phyloP scores from a whole-genome alignment of 1,284 basidiomycete species.

The Ceratobasidium sp. region DNA sequence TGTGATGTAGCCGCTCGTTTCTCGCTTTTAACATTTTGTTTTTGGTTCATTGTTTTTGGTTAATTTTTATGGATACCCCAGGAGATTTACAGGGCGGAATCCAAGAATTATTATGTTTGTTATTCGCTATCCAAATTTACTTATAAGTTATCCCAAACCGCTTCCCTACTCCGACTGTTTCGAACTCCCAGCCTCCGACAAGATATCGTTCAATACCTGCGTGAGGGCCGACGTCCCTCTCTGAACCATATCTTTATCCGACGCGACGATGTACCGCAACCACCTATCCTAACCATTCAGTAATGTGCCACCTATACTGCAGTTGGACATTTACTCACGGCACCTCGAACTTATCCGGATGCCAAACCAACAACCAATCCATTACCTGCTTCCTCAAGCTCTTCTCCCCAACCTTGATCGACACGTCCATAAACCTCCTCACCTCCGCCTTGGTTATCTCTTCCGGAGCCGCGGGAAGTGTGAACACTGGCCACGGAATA shows the following conservation, averaged over 20 bases:
- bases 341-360: conserved; percentile 31
- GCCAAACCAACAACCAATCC: too few species aligned
- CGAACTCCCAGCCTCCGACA: neutral
- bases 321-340: neutral
- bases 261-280: conserved; percentile 19
- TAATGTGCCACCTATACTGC: too few species aligned
- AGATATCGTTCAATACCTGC: conserved; percentile 4
- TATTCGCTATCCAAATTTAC: too few species aligned
- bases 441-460: conserved; percentile 28
- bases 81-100: too few species aligned
- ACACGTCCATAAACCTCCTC: neutral
- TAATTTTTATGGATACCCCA: too few species aligned
- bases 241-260: neutral
- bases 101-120: too few species aligned
- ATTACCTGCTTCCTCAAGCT: too few species aligned
- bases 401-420: too few species aligned
- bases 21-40: conserved; percentile 2
- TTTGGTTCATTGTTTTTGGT: conserved; percentile 6
- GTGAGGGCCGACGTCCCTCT: conserved; percentile 3
- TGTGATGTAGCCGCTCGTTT: conserved; percentile 58
- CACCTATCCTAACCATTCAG: neutral
- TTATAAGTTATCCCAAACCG: too few species aligned
- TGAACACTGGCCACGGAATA: conserved; percentile 29
- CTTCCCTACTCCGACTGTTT: too few species aligned
- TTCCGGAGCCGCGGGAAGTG: neutral